Evolutionary conservation across 2,329 filamentous ascomycete genomes (phyloP).

Genomic region (Cladosporium sphaerospermum): DNA sequence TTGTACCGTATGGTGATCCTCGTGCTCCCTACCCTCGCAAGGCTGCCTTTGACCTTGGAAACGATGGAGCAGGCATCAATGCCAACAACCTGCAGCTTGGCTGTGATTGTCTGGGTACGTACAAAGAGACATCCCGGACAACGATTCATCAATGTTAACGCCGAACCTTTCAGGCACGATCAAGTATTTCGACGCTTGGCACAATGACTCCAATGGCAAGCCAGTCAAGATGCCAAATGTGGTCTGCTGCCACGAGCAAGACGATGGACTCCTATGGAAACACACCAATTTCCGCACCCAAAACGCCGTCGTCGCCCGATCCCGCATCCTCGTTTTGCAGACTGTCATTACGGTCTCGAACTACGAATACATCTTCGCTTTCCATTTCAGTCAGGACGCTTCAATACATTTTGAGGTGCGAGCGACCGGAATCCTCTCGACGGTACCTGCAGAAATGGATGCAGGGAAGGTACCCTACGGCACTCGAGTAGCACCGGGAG

Average conservation of each 20-base stretch:
- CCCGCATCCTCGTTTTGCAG: conserved; percentile 59
- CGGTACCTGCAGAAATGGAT: conserved; percentile 48
- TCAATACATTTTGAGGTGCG: conserved; percentile 56
- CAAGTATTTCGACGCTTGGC: conserved; percentile 53
- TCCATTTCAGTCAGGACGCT: conserved; percentile 58
- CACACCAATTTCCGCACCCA: conserved; percentile 63
- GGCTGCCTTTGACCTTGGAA: conserved; percentile 66
- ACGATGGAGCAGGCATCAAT: conserved; percentile 59
- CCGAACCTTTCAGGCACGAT: conserved; percentile 31
- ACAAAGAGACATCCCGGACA: no score
- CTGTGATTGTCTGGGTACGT: conserved; percentile 58
- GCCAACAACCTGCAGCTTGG: conserved; percentile 63
- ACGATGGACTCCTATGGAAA: conserved; percentile 64
- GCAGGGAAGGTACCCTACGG: conserved; percentile 44
- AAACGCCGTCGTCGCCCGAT: conserved; percentile 55
- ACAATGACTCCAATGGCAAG: conserved; percentile 49
- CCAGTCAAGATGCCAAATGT: conserved; percentile 53
- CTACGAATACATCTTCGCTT: conserved; percentile 65
- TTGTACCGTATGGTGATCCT: conserved; percentile 54
- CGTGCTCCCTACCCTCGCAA: conserved; percentile 62
- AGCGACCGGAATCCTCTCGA: conserved; percentile 62
- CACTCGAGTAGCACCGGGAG: conserved; percentile 58
- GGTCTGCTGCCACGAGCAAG: conserved; percentile 63
- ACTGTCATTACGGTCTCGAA: conserved; percentile 64
- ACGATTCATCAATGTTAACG: neutral